Base-by-base conservation (phyloP, 768 basidiomycete genomes). In the Imleria badia region DNA sequence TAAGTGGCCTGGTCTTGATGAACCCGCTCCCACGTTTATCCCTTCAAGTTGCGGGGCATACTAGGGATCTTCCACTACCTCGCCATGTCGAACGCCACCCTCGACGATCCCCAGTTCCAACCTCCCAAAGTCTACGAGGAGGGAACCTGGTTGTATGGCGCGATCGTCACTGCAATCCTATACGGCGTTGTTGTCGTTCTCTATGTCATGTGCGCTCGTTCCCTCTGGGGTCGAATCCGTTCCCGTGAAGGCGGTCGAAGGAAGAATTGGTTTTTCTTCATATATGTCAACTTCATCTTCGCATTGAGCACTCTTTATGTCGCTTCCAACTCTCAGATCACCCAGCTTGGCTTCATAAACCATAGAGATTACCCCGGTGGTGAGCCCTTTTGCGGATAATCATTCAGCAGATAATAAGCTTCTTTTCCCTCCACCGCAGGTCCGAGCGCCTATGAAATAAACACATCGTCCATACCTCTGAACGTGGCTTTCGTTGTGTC, bases 331-430 rank as follows among this genome's bases (percentile, higher is more conserved):
- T 39, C 69, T 0, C 46, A 57, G 12, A 67, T 69, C 39, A 71
- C 65, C 40, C 66, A 72, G 23, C 41, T 69, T 9, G 66, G 60
- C 14, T 71, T 72, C 54, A 64, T 71, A 48, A 60, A 66, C 26
- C 19, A 72, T 31, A 69, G 71, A 26, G 51, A 72, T 23, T 72
- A 67, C 39, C 69, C 71, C 1, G 71, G 66, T 20, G 69, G 68
- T 70, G 19, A 42, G 61, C 53, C 13, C 13, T 19, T 19, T 9
- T 34, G 11, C 35, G 8, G 36, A 30, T 22, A 23, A 23, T 26
- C 42, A 3, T n/a, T 34, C 6, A 35, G 17, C 26, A 34, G 5
- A 19, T 20, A 8, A 6, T 14, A 23, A 23, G 11, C n/a, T 14
- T 22, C 1, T 14, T 9, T 23, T 31, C 22, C 29, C 30, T 30